These are phyloP conservation scores for Leptographium galeiforme DNA, from an alignment of 2,329 filamentous ascomycete genomes.

Conservation along the genomic window DNA sequence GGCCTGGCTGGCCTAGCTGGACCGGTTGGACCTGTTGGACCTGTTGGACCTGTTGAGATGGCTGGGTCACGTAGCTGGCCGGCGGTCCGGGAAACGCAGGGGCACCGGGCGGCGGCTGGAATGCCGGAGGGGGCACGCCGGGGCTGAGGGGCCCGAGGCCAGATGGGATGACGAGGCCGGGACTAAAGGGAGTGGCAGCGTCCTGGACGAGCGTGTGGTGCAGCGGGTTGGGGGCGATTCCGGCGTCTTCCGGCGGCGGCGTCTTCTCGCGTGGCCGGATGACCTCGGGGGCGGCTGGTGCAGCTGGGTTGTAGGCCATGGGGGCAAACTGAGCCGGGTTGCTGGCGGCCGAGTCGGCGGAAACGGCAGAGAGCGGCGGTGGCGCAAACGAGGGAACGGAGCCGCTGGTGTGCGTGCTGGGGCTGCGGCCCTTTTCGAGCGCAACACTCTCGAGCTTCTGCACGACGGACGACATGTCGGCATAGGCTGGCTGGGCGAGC, in stretches of 20 bases:
- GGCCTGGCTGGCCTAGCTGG: too few species aligned
- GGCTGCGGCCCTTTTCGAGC: constrained; percentile 36
- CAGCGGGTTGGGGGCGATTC: constrained; percentile 35
- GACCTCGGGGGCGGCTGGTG: constrained; percentile 59
- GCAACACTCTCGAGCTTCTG: constrained; percentile 61
- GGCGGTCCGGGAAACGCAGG: constrained; percentile 28
- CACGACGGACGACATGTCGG: constrained; percentile 53
- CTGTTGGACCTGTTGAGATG: too few species aligned
- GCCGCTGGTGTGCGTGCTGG: constrained; percentile 18
- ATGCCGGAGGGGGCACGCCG: constrained; percentile 21
- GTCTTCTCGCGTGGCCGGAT: constrained; percentile 68
- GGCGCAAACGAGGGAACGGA: constrained; percentile 24
- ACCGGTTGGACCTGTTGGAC: too few species aligned
- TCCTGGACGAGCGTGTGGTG: constrained; percentile 45
- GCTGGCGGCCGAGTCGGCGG: neutral
- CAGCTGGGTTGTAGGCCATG: constrained; percentile 68
- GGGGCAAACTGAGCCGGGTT: constrained; percentile 21
- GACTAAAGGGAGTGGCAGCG: constrained; percentile 36
- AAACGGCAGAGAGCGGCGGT: constrained; percentile 18
- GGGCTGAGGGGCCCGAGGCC: constrained; percentile 30
- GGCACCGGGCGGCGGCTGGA: constrained; percentile 24
- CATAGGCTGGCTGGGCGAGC: constrained; percentile 17
- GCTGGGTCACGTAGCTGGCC: constrained; percentile 9
- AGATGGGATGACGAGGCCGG: constrained; percentile 33
- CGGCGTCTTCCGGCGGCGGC: constrained; percentile 58